Percentiles rank a stretch among this genome's conserved stretches.
These are phyloP conservation scores for Termitomyces sp. DNA, from an alignment of 768 basidiomycete species.

Conservation along the genomic window DNA sequence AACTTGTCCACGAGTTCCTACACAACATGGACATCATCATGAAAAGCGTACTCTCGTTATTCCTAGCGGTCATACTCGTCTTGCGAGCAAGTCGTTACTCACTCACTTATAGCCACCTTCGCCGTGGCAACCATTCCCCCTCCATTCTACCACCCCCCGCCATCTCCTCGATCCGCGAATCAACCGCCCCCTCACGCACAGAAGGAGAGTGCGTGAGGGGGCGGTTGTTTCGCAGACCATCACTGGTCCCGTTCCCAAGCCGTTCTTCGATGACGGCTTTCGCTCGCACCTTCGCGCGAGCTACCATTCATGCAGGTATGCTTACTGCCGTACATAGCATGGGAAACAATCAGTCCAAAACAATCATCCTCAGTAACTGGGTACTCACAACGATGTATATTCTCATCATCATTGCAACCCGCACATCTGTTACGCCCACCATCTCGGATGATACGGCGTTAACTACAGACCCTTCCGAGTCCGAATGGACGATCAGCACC, in stretches of 20 bases:
- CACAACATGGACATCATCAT: slow-evolving; percentile 4
- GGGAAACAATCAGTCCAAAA: background rate
- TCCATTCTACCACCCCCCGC: background rate
- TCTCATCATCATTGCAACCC: background rate
- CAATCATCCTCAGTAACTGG: background rate
- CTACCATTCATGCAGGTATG: background rate
- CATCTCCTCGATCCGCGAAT: background rate
- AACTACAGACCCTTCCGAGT: background rate
- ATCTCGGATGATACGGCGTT: background rate
- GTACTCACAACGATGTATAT: slow-evolving; percentile 1
- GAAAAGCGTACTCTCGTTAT: background rate
- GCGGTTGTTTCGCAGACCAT: background rate
- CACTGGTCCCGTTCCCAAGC: background rate
- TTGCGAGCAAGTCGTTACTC: background rate
- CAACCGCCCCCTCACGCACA: slow-evolving; percentile 6
- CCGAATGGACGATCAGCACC: background rate
- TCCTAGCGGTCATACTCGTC: background rate
- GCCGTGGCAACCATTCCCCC: background rate
- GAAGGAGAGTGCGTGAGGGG: background rate
- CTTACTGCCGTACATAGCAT: background rate
- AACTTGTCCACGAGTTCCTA: background rate
- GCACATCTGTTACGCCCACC: background rate
- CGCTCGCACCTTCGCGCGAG: background rate
- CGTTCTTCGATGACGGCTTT: background rate
- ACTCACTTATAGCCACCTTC: background rate